A percentile compares a stretch with the other conserved stretches of the same genome.
Conservation (phyloP, 352 stramenopile genomes). For the Phytophthora meadii region DNA sequence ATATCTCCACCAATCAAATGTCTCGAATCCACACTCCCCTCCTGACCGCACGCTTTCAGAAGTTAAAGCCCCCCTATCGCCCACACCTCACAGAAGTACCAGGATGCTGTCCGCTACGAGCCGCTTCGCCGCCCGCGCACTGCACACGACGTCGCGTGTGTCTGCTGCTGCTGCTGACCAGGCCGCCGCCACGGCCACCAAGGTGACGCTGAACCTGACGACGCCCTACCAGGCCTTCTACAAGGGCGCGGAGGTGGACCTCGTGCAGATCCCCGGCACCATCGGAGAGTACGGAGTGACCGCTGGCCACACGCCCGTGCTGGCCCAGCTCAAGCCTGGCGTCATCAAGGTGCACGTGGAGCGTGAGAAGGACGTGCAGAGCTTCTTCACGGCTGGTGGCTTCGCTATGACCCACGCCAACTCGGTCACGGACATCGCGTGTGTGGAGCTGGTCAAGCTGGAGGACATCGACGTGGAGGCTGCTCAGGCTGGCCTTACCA, state of each 20-base stretch:
- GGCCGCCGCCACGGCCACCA: conserved; percentile 62
- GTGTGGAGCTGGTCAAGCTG: conserved; percentile 96
- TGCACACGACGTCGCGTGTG: conserved; percentile 69
- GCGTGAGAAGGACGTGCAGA: conserved; percentile 91
- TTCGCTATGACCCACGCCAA: conserved; percentile 97
- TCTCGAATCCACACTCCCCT: conserved; percentile 10
- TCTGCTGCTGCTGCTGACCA: conserved; percentile 60
- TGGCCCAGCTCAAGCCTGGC: conserved; percentile 97
- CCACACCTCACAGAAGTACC: conserved; percentile 2
- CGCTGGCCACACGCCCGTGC: conserved; percentile 95
- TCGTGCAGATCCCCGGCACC: conserved; percentile 94
- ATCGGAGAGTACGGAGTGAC: conserved; percentile 98
- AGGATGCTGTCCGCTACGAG: conserved; percentile 64
- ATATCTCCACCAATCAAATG: conserved; percentile 17
- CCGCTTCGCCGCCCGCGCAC: conserved; percentile 58
- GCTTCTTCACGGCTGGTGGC: conserved; percentile 98
- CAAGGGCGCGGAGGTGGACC: conserved; percentile 84
- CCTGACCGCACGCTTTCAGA: conserved; percentile 23
- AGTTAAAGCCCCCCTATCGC: conserved; percentile 25
- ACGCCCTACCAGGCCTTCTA: conserved; percentile 88
- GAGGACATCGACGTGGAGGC: conserved; percentile 95
- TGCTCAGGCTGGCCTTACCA: conserved; percentile 90
- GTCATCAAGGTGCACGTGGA: conserved; percentile 91
- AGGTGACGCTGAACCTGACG: conserved; percentile 88
- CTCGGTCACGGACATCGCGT: conserved; percentile 97